Conservation (phyloP, 2,329 filamentous ascomycete genomes). For the Colletotrichum scovillei region DNA sequence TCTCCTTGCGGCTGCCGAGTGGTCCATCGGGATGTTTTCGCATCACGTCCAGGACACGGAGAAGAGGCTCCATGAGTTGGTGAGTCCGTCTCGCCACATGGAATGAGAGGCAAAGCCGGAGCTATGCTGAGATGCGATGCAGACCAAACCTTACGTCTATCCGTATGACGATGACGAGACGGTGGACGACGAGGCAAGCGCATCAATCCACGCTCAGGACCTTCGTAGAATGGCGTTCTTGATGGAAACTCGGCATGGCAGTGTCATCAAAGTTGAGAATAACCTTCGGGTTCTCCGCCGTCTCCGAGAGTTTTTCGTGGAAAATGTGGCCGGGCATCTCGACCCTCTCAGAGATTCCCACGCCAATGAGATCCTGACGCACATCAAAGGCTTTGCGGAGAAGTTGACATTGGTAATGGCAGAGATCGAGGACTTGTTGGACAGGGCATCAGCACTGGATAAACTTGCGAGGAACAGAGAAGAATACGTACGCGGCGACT, state of each 20-base stretch:
- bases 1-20: conserved; percentile 12
- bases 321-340: not conserved
- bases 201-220: conserved; percentile 17
- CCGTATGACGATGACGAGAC: conserved; percentile 10
- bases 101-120: not conserved
- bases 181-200: not conserved
- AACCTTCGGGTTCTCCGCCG: conserved; percentile 20
- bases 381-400: conserved; percentile 2
- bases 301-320: conserved; percentile 15
- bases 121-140: not conserved
- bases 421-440: conserved; percentile 23
- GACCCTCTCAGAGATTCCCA: not conserved
- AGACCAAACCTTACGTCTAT: conserved; percentile 13
- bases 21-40: conserved; percentile 15
- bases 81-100: not conserved
- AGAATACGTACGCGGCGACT: conserved; percentile 20
- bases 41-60: conserved; percentile 19
- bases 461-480: conserved; percentile 25
- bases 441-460: conserved; percentile 17
- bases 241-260: conserved; percentile 16
- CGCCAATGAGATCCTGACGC: not conserved
- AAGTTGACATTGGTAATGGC: not conserved
- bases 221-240: conserved; percentile 24
- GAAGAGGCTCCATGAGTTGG: conserved; percentile 20
- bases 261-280: conserved; percentile 12